Conservation (phyloP, 176 grass and related monocot genomes). For the Ampelocalamus luodianensis region DNA sequence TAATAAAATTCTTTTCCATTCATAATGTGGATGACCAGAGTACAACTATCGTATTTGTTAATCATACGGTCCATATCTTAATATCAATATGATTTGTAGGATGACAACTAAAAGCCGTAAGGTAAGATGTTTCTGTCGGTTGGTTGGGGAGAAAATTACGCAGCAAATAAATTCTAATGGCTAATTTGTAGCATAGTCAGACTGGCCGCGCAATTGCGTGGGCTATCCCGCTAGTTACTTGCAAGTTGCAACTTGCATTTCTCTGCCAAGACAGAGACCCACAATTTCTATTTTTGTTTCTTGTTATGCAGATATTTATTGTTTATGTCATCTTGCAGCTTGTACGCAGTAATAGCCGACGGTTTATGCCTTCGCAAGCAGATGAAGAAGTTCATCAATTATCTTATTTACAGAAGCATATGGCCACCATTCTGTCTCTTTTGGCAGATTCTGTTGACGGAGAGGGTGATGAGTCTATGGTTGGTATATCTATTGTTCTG, state of each 20-base stretch:
- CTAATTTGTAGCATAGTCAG: no score
- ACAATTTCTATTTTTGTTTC: slow-evolving; percentile 18
- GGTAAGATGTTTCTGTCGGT: no score
- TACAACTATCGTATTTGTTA: no score
- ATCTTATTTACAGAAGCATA: slow-evolving; percentile 96
- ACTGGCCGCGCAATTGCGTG: background rate
- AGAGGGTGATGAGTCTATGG: slow-evolving; percentile 87
- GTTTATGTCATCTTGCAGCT: slow-evolving; percentile 66
- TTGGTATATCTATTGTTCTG: slow-evolving; percentile 48
- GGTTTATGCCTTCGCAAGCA: slow-evolving; percentile 90
- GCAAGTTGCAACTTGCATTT: slow-evolving; percentile 19
- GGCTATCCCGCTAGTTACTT: background rate
- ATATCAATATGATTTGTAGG: no score
- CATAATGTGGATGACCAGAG: no score
- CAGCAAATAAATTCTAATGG: no score
- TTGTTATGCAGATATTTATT: slow-evolving; percentile 26
- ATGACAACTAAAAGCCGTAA: no score
- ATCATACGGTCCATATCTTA: no score
- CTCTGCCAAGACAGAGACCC: slow-evolving; percentile 8
- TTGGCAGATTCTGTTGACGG: slow-evolving; percentile 76
- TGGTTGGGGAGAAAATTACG: no score
- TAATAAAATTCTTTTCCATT: no score
- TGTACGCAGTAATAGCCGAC: slow-evolving; percentile 87
- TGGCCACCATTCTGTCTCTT: slow-evolving; percentile 78
- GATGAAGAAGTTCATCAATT: slow-evolving; percentile 97